A percentile compares a stretch with the other conserved stretches of the same genome.
These are phyloP conservation scores for Russula ochroleuca DNA, from an alignment of 768 basidiomycete species.

Conservation along the genomic window DNA sequence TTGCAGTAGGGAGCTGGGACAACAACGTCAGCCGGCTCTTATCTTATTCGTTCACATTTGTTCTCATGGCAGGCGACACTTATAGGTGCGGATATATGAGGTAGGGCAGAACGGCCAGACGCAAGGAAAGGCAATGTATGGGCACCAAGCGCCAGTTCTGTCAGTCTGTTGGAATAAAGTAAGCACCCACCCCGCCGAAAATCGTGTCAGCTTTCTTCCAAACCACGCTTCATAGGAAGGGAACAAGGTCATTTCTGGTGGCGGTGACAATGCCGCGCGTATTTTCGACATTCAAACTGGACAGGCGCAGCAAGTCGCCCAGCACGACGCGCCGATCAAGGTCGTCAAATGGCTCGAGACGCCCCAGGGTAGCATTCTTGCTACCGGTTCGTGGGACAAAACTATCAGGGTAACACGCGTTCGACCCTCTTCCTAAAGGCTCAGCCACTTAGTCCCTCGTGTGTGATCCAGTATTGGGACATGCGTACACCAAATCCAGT, in stretches of 20 bases:
- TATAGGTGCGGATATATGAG: conserved; percentile 87
- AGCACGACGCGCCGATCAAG: conserved; percentile 86
- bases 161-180: conserved; percentile 91
- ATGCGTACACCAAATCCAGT: conserved; percentile 71
- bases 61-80: not conserved
- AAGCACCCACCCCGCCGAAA: conserved; percentile 29
- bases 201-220: conserved; percentile 7
- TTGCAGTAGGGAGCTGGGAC: conserved; percentile 93
- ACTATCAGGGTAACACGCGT: conserved; percentile 70
- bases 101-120: conserved; percentile 75
- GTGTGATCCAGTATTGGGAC: conserved; percentile 79
- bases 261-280: conserved; percentile 92
- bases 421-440: not conserved
- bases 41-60: not conserved
- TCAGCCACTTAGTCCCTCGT: conserved; percentile 4
- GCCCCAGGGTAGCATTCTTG: conserved; percentile 68
- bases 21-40: conserved; percentile 60
- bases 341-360: conserved; percentile 78
- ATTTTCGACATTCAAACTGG: conserved; percentile 89
- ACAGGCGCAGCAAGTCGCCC: conserved; percentile 75
- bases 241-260: conserved; percentile 85
- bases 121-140: conserved; percentile 86
- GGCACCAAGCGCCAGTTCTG: conserved; percentile 86
- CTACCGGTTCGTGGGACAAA: conserved; percentile 98
- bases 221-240: conserved; percentile 59